Percentiles rank a stretch among this genome's conserved stretches.
Evolutionary conservation across 306 rosid species (phyloP).

Genomic region (Begonia peltatifolia): DNA sequence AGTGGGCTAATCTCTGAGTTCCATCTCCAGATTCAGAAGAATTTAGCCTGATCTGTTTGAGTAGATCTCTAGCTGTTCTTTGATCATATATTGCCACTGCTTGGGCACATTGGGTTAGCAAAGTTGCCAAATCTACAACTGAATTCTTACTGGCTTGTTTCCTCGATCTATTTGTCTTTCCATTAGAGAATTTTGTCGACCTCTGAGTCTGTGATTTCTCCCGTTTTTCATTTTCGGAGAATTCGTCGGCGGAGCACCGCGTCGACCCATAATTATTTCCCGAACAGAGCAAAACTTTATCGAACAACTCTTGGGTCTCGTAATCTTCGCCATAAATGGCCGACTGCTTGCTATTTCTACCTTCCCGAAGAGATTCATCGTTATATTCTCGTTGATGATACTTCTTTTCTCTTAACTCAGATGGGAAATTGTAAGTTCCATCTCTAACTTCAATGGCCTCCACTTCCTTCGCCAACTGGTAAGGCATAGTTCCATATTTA

Average conservation of each 20-base stretch:
- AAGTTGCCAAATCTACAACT: conserved; percentile 22
- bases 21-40: conserved; percentile 27
- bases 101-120: conserved; percentile 26
- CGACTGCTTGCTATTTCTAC: conserved; percentile 28
- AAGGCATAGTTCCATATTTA: too few species aligned
- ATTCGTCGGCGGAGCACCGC: too few species aligned
- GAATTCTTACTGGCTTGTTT: conserved; percentile 1
- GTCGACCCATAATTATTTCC: neutral
- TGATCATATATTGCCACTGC: conserved; percentile 17
- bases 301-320: conserved; percentile 21
- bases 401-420: conserved; percentile 15
- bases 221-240: too few species aligned
- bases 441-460: too few species aligned
- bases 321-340: conserved; percentile 19
- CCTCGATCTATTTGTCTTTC: too few species aligned
- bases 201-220: too few species aligned
- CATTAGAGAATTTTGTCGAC: too few species aligned
- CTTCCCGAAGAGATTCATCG: conserved; percentile 18
- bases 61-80: conserved; percentile 12
- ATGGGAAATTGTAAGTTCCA: neutral
- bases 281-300: conserved; percentile 19
- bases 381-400: conserved; percentile 18
- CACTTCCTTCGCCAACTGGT: too few species aligned
- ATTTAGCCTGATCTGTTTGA: conserved; percentile 25
- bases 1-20: conserved; percentile 25